Evolutionary conservation across 1,139 yeast genomes (phyloP), one percentile per base, ranked within the genome.

Genomic region (Saccharomyces hybrid): DNA sequence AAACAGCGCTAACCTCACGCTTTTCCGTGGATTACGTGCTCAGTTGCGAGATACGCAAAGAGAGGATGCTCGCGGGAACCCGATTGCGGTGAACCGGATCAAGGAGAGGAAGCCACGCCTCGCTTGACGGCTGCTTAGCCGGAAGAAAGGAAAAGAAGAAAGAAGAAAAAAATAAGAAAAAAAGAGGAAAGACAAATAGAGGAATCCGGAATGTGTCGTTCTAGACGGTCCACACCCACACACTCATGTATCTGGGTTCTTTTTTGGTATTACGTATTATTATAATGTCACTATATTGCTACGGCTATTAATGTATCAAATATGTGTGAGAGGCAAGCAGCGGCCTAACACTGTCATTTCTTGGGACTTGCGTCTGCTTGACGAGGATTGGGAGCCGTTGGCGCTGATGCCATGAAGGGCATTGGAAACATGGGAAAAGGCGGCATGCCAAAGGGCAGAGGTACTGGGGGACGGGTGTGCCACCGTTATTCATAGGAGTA

Each of bases 401-500:
- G 24, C 26, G 44, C 24, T 6, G 44, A 24, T 4, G 61, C 58
- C 59, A 63, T 59, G 48, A 64, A 64, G 19, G 67, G 66, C 59
- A 63, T 58, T 9, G 66, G 65, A 48, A 64, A 61, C 63, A 63
- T 55, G 11, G 65, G 64, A 48, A 63, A 63, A 8, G 64, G 64
- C 9, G 66, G 64, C 57, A 63, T 56, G 1, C 61, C 64, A 38
- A 62, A 61, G 28, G 65, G 60, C 24, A 56, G 56, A 6, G 59
- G 65, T 11, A 63, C 62, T 28, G 56, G 47, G 24, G 64, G 49
- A 59, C 48, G 21, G 62, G 59, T n/a, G 55, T 51, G 14, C 51
- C 51, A 6, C 62, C 57, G 12, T 55, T 55, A 11, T 53, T 50
- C 4, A 53, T 55, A 32, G 57, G 41, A 12, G 50, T 16, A 2